These are phyloP conservation scores for Huntiella omanensis DNA, from an alignment of 2,329 filamentous ascomycete species.

Conservation along the genomic window DNA sequence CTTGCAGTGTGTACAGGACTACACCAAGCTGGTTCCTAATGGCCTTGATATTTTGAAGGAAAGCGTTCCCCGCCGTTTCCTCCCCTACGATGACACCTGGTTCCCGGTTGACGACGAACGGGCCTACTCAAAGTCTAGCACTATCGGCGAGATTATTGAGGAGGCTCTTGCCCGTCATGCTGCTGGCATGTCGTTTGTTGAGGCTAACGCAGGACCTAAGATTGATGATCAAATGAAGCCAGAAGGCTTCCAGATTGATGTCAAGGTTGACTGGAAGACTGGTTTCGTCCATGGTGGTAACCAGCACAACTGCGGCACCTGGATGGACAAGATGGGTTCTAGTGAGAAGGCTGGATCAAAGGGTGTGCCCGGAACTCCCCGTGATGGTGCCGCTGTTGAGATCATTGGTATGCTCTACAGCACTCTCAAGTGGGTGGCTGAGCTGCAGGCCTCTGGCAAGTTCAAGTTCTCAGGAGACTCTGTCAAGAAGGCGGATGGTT, in stretches of 20 bases:
- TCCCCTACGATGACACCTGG: constrained; percentile 92
- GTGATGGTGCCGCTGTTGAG: constrained; percentile 86
- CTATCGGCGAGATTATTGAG: constrained; percentile 76
- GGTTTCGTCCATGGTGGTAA: constrained; percentile 90
- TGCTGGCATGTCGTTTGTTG: constrained; percentile 73
- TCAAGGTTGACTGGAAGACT: constrained; percentile 77
- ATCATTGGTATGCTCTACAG: constrained; percentile 91
- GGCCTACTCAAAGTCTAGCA: constrained; percentile 70
- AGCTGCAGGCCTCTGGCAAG: constrained; percentile 45
- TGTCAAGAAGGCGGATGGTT: constrained; percentile 46
- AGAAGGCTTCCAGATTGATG: constrained; percentile 79
- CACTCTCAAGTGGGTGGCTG: constrained; percentile 59
- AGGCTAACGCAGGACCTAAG: constrained; percentile 77
- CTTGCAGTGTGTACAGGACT: constrained; percentile 89
- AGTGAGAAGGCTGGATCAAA: constrained; percentile 79
- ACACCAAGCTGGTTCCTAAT: constrained; percentile 60
- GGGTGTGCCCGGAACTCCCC: constrained; percentile 85
- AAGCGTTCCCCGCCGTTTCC: constrained; percentile 64
- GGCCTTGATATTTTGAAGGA: constrained; percentile 56
- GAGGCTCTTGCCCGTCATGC: constrained; percentile 88
- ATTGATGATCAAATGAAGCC: constrained; percentile 88
- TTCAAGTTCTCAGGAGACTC: constrained; percentile 49
- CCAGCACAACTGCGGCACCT: constrained; percentile 88
- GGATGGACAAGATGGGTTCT: constrained; percentile 99
- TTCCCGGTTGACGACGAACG: constrained; percentile 64